Base-by-base conservation (phyloP, 257 asterid genomes). In the Capsicum pubescens region DNA sequence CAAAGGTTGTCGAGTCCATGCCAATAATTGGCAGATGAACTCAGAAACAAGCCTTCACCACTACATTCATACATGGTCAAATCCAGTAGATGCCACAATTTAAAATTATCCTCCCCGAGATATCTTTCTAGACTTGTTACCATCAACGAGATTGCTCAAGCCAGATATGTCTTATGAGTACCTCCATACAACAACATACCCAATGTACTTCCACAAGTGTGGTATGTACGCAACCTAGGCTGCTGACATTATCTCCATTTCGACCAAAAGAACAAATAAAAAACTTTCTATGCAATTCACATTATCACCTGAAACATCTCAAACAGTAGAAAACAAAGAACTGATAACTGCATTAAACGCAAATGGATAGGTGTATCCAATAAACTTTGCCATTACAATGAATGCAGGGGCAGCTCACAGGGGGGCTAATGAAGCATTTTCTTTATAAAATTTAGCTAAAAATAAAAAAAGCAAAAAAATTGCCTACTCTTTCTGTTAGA, bases 251-350 rank as follows among this genome's bases (percentile, higher is more conserved):
- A 44, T 44, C 48, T 6, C 48, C 57, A n/a, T n/a, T 14, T 5
- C 79, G 46, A 71, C 58, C 32, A 69, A 36, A 42, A 42, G 10
- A 15, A 69, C 5, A 44, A n/a, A 66, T 32, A 32, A 32, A 6
- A 7, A 35, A 15, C 14, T 13, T 12, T 0, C 15, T 54, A n/a
- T 32, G 82, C 63, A 54, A 77, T 32, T 54, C 0, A 74, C 61
- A 21, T 7, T 15, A 52, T 26, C 50, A 54, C 82, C 81, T 13
- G 13, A 76, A 54, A 76, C 81, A 21, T 76, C 63, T 82, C 48
- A 66, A 15, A 64, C 17, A 64, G 72, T 57, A 63, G 81, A 79
- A 74, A 84, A 70, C 42, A 26, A 56, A 58, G 16, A 68, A 82
- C 67, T 42, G 26, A 54, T 12, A 82, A 83, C 82, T 6, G 78